Base-by-base conservation (phyloP, 805 yeast genomes). In the Metschnikowia chrysomelidarum region DNA sequence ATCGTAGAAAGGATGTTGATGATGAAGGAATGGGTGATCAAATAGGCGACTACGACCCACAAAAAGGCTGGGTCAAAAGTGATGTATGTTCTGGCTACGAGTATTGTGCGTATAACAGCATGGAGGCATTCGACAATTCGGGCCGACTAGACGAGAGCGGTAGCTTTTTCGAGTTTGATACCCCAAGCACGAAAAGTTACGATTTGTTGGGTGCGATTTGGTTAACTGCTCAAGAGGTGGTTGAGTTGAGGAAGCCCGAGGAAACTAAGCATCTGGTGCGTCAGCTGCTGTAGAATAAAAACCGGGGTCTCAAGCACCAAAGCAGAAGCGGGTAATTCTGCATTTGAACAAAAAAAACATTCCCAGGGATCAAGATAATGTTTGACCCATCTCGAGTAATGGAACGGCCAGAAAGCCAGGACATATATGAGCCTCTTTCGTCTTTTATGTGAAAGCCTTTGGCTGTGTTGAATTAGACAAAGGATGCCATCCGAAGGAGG, bases 31-130 rank as follows among this genome's bases (percentile, higher is more conserved):
- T 47, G 27, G 29, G 43, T 19, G 31, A 29, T 23, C 55, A 53
- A 21, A 47, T 56, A 7, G 40, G 36, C 7, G 47, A 42, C 4
- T 56, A 56, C 38, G 53, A 47, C 14, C 73, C 72, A 0, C 71
- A 63, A 37, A 64, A 64, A 32, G 71, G 71, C 5, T 67, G 73
- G 73, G 53, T 65, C 19, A 64, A 64, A 38, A 60, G 49, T 31
- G 47, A 52, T 0, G 38, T 56, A 14, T 67, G 73, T 43, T 37
- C 52, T 9, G 61, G 61, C 10, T 67, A 67, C 40, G 49, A 56
- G 29, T 65, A 67, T 32, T 67, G 73, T 49, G 72, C 69, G 0
- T 67, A 60, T 42, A 57, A 57, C 40, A 32, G 44, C 18, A 44
- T 64, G 2, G 56, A 50, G 15, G 47, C 55, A 19, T 47, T 53